Conservation (phyloP, 2,329 filamentous ascomycete genomes). For the Sphaerulina populicola region DNA sequence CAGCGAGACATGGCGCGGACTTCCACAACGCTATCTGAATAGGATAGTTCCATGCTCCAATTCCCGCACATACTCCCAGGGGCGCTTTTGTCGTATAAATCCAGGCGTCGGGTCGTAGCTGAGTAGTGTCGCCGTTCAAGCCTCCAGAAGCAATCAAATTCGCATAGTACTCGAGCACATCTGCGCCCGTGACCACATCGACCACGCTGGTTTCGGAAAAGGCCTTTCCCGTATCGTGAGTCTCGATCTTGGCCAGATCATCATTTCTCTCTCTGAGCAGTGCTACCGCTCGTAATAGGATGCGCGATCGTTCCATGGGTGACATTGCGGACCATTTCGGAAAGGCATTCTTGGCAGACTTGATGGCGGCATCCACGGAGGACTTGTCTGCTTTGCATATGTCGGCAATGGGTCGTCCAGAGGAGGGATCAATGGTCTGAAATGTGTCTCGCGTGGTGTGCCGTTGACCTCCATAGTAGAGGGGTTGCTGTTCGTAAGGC, state of each 20-base stretch:
- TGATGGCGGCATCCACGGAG: slow-evolving; percentile 64
- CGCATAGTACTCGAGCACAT: slow-evolving; percentile 80
- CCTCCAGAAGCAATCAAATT: slow-evolving; percentile 69
- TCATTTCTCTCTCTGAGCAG: slow-evolving; percentile 70
- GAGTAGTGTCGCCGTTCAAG: slow-evolving; percentile 69
- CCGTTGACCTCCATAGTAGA: slow-evolving; percentile 66
- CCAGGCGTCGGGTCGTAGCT: slow-evolving; percentile 66
- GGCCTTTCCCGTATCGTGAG: slow-evolving; percentile 77
- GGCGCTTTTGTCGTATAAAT: slow-evolving; percentile 76
- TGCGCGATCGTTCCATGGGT: slow-evolving; percentile 63
- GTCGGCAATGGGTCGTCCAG: slow-evolving; percentile 57
- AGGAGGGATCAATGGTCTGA: slow-evolving; percentile 66
- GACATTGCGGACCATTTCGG: slow-evolving; percentile 67
- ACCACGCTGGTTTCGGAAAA: slow-evolving; percentile 77
- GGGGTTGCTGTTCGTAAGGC: slow-evolving; percentile 33
- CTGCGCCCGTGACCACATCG: slow-evolving; percentile 72
- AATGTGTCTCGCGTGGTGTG: slow-evolving; percentile 57
- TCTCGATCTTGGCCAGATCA: slow-evolving; percentile 69
- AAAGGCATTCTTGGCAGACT: slow-evolving; percentile 64
- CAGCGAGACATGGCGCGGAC: slow-evolving; percentile 73
- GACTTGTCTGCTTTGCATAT: slow-evolving; percentile 50
- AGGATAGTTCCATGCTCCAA: slow-evolving; percentile 88
- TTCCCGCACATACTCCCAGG: slow-evolving; percentile 75
- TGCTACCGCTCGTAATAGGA: slow-evolving; percentile 67
- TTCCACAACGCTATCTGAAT: slow-evolving; percentile 90